Conservation (phyloP, 345 rosid genomes). For the Pugionium dolabratum region DNA sequence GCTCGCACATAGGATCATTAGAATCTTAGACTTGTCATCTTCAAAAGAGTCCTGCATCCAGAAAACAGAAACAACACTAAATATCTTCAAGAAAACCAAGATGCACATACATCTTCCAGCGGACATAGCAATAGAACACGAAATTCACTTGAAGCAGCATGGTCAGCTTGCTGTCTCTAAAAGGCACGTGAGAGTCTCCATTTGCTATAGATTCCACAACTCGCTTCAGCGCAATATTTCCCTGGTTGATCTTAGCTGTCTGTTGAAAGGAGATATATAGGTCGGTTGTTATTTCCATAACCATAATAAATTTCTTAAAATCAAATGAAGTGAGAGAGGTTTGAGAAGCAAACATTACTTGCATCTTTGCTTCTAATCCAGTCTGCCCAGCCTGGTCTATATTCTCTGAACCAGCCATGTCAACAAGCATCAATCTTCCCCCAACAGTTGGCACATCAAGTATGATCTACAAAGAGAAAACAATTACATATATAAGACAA, state of each 20-base stretch:
- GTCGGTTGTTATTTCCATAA: slow-evolving; percentile 12
- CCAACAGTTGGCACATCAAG: slow-evolving; percentile 98
- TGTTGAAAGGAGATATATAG: slow-evolving; percentile 42
- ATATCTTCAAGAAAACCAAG: slow-evolving; percentile 7
- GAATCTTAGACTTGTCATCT: slow-evolving; percentile 90
- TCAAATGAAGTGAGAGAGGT: background rate
- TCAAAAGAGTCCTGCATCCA: slow-evolving; percentile 87
- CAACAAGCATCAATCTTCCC: slow-evolving; percentile 95
- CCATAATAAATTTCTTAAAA: background rate
- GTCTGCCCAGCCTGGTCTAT: slow-evolving; percentile 96
- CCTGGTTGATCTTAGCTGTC: slow-evolving; percentile 98
- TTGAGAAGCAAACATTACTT: slow-evolving; percentile 47
- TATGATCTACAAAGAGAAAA: slow-evolving; percentile 55
- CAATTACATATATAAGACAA: background rate
- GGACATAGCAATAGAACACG: background rate
- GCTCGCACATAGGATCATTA: slow-evolving; percentile 94
- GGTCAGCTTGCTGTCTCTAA: slow-evolving; percentile 94
- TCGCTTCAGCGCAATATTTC: slow-evolving; percentile 88
- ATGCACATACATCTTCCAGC: background rate
- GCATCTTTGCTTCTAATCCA: slow-evolving; percentile 97
- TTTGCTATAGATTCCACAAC: slow-evolving; percentile 98
- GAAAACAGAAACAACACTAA: slow-evolving; percentile 12
- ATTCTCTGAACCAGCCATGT: slow-evolving; percentile 99
- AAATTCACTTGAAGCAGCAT: slow-evolving; percentile 84
- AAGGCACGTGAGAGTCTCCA: slow-evolving; percentile 98